phyloP scores from a whole-genome alignment of 768 basidiomycete species.

The Termitomyces titanicus region DNA sequence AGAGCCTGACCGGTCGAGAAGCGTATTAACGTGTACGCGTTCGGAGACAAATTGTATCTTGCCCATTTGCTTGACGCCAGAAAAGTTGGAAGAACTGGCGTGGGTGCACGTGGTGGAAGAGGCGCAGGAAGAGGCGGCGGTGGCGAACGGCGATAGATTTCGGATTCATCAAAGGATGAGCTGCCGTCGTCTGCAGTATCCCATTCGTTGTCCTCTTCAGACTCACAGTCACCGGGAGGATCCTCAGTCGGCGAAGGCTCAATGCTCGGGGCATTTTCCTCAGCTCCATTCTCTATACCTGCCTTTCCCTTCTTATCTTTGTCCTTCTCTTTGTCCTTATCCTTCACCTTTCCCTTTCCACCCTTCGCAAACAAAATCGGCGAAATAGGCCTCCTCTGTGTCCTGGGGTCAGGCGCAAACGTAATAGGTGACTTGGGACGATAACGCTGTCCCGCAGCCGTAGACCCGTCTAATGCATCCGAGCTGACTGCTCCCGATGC shows the following conservation, averaged over 20 bases:
- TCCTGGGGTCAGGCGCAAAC: slow-evolving; percentile 49
- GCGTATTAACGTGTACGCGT: slow-evolving; percentile 48
- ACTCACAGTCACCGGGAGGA: slow-evolving; percentile 19
- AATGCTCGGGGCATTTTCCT: neutral
- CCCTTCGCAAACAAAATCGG: slow-evolving; percentile 39
- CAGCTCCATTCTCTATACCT: neutral
- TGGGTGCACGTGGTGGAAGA: neutral
- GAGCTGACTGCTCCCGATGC: neutral
- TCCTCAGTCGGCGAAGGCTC: neutral
- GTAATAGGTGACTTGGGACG: slow-evolving; percentile 67
- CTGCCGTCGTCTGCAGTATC: slow-evolving; percentile 20
- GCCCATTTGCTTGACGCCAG: slow-evolving; percentile 3
- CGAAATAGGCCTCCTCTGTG: slow-evolving; percentile 30
- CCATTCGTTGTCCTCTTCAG: slow-evolving; percentile 28
- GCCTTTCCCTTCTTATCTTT: neutral
- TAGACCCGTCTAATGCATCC: neutral
- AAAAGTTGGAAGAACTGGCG: neutral
- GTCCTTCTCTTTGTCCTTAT: neutral
- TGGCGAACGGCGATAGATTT: neutral
- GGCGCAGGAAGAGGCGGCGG: neutral
- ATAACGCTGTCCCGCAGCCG: slow-evolving; percentile 10
- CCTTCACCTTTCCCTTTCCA: neutral
- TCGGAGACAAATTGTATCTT: slow-evolving; percentile 7
- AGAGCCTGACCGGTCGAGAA: slow-evolving; percentile 70
- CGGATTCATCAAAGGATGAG: slow-evolving; percentile 2